Percentiles rank a stretch among this genome's conserved stretches.
Conservation (phyloP, 139 green algal genomes). For the Spirogloea muscicola region DNA sequence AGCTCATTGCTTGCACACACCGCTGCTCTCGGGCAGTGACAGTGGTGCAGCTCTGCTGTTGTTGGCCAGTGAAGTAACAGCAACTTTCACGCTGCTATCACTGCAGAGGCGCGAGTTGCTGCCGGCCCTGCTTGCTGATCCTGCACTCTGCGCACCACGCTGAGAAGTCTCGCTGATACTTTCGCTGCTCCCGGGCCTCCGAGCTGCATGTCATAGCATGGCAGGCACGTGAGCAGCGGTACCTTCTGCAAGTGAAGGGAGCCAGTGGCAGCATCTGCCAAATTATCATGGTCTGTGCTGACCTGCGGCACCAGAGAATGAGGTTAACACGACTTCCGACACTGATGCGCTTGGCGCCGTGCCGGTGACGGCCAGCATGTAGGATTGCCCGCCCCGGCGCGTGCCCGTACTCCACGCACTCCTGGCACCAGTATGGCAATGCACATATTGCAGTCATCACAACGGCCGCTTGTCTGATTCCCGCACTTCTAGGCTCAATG, state of each 20-base stretch:
- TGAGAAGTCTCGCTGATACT: slow-evolving; percentile 19
- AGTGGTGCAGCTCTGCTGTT: too few relatives aligned
- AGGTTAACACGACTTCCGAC: neutral
- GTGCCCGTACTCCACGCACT: slow-evolving; percentile 11
- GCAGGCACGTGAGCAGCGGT: neutral
- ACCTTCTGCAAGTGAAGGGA: too few relatives aligned
- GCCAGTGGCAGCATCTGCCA: too few relatives aligned
- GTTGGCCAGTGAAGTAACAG: neutral
- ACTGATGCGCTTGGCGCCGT: slow-evolving; percentile 6
- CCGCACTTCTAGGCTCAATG: too few relatives aligned
- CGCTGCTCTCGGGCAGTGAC: too few relatives aligned
- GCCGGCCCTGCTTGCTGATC: neutral
- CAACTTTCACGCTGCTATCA: too few relatives aligned
- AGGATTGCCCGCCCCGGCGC: slow-evolving; percentile 1
- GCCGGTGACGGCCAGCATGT: slow-evolving; percentile 3
- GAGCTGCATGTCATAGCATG: neutral
- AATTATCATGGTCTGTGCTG: neutral
- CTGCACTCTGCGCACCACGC: slow-evolving; percentile 6
- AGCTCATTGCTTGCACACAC: too few relatives aligned
- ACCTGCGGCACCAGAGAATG: slow-evolving; percentile 21
- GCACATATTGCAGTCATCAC: too few relatives aligned
- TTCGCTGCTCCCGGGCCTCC: neutral
- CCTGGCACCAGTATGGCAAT: too few relatives aligned
- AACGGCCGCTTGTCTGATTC: too few relatives aligned
- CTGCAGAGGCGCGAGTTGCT: too few relatives aligned